phyloP scores from a whole-genome alignment of 345 rosid genomes.

The Aurinia saxatilis region DNA sequence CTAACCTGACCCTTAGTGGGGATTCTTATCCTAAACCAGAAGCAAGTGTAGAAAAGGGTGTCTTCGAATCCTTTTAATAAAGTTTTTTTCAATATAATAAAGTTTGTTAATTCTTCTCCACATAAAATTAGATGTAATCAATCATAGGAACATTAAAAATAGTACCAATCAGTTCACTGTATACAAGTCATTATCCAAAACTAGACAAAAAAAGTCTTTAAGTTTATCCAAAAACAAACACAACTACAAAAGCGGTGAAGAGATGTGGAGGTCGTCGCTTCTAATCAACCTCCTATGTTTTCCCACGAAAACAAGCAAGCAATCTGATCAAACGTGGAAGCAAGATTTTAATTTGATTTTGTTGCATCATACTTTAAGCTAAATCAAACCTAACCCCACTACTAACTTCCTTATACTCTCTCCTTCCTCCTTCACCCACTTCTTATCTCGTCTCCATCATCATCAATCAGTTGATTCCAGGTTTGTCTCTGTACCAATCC shows the following conservation, averaged over 20 bases:
- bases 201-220: not conserved
- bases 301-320: constrained; percentile 32
- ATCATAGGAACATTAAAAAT: no score
- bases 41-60: no score
- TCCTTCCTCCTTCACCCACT: not conserved
- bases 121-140: no score
- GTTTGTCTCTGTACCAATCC: not conserved
- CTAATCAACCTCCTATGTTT: constrained; percentile 15
- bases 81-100: no score
- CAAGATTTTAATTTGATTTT: constrained; percentile 7
- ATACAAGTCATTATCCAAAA: constrained; percentile 5
- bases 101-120: no score
- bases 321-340: constrained; percentile 27
- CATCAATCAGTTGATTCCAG: not conserved
- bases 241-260: not conserved
- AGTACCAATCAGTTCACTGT: no score
- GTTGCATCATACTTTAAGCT: constrained; percentile 9
- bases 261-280: constrained; percentile 20
- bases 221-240: not conserved
- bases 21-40: no score
- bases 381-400: not conserved
- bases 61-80: no score
- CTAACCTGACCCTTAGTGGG: no score
- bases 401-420: not conserved
- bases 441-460: not conserved